phyloP scores from a whole-genome alignment of 2,329 filamentous ascomycete species.

The Aspergillus pseudonomiae region DNA sequence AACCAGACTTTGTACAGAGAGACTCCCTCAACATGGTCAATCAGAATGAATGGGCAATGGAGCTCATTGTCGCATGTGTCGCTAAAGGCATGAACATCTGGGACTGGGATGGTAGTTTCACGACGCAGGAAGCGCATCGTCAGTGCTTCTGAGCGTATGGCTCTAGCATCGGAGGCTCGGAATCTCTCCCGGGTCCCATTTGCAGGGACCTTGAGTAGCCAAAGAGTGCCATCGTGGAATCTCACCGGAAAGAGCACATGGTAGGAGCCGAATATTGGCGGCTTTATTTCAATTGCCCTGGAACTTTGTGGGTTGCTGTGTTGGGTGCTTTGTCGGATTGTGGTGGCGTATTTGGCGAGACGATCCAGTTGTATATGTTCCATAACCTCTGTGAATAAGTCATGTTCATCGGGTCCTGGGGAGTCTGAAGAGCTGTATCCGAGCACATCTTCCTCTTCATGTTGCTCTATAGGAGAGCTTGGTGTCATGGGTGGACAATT shows the following conservation, averaged over 20 bases:
- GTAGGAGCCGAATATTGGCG: slow-evolving; percentile 1
- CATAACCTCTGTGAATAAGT: background rate
- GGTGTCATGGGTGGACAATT: background rate
- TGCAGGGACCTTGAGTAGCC: slow-evolving; percentile 1
- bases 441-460: background rate
- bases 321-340: background rate
- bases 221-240: background rate
- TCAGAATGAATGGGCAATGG: slow-evolving; percentile 30
- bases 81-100: slow-evolving; percentile 33
- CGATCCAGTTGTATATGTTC: background rate
- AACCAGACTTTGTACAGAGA: slow-evolving; percentile 34
- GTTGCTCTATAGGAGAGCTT: background rate
- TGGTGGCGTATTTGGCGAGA: background rate
- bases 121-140: slow-evolving; percentile 34
- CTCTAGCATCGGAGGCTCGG: background rate
- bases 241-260: background rate
- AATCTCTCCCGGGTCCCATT: background rate
- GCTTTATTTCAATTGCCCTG: background rate
- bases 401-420: background rate
- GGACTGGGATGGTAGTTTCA: slow-evolving; percentile 34
- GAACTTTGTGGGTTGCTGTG: background rate
- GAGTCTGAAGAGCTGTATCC: background rate
- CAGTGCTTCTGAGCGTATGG: slow-evolving; percentile 26
- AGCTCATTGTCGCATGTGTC: slow-evolving; percentile 21
- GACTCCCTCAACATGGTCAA: slow-evolving; percentile 27